Base-by-base conservation (phyloP, 2,329 filamentous ascomycete species). In the Botrytis byssoidea region DNA sequence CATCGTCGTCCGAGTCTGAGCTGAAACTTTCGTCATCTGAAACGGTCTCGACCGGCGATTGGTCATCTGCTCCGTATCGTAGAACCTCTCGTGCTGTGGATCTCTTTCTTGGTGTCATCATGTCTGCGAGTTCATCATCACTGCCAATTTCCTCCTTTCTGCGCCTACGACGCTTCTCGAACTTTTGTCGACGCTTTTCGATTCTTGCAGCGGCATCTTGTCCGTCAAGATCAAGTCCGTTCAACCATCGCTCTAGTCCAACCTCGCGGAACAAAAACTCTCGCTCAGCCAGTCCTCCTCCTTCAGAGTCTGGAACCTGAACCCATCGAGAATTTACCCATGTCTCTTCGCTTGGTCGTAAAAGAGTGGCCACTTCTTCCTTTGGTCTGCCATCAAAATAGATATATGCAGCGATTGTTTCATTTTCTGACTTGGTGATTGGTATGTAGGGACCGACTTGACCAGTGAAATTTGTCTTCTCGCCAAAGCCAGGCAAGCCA, bases 241-340 rank as follows among this genome's bases (percentile, higher is more conserved):
- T 98, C 25, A 99, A 88, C 95, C 96, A 99, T 78, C 95, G 88
- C 84, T 99, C 96, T 71, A 99, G 85, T 3, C 96, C 96, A 66
- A 99, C 96, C 83, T 99, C 96, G 73, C 95, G 93, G 84, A 99
- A 99, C 77, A 99, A 85, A 79, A 99, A 99, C 82, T 99, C 96
- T 77, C 96, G 90, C 85, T 99, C 96, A 44, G 96, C 96, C 64
- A 99, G 88, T 60, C 96, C 96, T 68, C 96, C 96, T 46, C 95
- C 95, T 83, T 98, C 95, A 37, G 92, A 90, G 42, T 95, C 91
- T 4, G 95, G 94, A 10, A 99, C 90, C 81, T 97, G 95, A 68
- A 99, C 96, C 96, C 96, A 99, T 79, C 96, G 88, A 73, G 94
- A 98, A 81, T 98, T 99, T 37, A 99, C 97, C 96, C 96, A 99